Percentiles rank a stretch among this genome's conserved stretches.
Conservation (phyloP, 2,329 filamentous ascomycete species). For the Dactylellina leptospora region DNA sequence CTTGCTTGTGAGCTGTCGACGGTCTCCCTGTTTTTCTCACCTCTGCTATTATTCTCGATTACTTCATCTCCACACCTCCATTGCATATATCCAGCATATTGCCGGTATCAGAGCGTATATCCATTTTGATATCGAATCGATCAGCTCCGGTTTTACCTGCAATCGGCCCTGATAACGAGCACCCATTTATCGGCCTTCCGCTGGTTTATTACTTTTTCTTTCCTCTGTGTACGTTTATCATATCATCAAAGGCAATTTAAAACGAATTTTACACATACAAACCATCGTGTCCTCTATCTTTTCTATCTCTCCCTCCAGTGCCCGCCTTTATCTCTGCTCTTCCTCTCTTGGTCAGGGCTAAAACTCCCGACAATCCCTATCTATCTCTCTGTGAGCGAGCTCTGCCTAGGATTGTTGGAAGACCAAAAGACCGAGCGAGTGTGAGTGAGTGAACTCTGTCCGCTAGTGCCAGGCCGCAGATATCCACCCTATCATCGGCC, state of each 20-base stretch:
- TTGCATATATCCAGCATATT: conserved; percentile 29
- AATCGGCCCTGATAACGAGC: background rate
- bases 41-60: background rate
- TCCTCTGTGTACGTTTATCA: conserved; percentile 46
- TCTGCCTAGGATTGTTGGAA: conserved; percentile 22
- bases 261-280: conserved; percentile 44
- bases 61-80: conserved; percentile 21
- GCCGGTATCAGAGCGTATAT: conserved; percentile 20
- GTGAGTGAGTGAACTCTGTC: conserved; percentile 23
- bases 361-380: conserved; percentile 46
- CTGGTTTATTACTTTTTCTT: background rate
- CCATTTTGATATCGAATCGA: conserved; percentile 20
- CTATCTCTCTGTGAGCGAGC: conserved; percentile 15
- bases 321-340: conserved; percentile 26
- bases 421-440: background rate
- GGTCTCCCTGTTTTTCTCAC: background rate
- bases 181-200: conserved; percentile 17
- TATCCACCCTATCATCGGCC: too few species aligned
- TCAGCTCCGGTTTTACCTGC: conserved; percentile 11
- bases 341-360: background rate
- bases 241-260: conserved; percentile 29
- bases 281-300: conserved; percentile 13
- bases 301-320: conserved; percentile 13
- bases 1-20: background rate
- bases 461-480: conserved; percentile 1